Conservation (phyloP, 2,329 filamentous ascomycete genomes). For the Calonectria naviculata region DNA sequence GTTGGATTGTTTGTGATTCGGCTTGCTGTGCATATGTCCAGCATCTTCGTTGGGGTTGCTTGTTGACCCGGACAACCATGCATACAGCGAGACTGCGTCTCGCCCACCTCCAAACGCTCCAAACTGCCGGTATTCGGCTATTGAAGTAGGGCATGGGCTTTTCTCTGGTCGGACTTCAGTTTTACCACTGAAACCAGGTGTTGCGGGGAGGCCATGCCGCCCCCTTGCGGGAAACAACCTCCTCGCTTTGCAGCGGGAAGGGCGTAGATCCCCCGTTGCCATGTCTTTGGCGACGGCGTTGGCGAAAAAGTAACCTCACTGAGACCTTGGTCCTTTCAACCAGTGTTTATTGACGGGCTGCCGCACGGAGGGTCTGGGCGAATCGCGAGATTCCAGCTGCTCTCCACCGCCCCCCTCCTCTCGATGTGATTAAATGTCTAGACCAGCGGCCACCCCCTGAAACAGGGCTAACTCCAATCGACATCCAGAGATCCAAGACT, state of each 20-base stretch:
- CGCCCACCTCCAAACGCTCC: not conserved
- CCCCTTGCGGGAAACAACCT: not conserved
- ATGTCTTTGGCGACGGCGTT: conserved; percentile 16
- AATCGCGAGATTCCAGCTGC: conserved; percentile 34
- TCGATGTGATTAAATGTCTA: conserved; percentile 37
- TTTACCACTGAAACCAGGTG: not conserved
- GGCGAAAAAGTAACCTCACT: conserved; percentile 13
- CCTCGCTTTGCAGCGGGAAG: conserved; percentile 15
- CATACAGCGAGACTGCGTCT: not conserved
- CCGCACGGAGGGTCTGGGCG: conserved; percentile 18
- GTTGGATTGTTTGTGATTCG: not conserved
- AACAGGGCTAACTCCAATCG: conserved; percentile 37
- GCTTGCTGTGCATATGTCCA: not conserved
- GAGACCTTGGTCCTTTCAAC: conserved; percentile 4
- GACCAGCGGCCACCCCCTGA: conserved; percentile 38
- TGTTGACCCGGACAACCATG: conserved; percentile 16
- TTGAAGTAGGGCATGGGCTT: conserved; percentile 4
- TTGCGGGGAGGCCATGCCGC: not conserved
- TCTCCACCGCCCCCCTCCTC: conserved; percentile 27
- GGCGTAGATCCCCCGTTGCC: conserved; percentile 20
- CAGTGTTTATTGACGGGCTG: conserved; percentile 27
- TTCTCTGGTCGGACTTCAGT: not conserved
- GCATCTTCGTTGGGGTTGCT: conserved; percentile 1
- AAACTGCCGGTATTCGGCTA: conserved; percentile 13
- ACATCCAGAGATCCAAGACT: conserved; percentile 30